phyloP scores from a whole-genome alignment of 352 stramenopile genomes.

The Blastocystis sp. region DNA sequence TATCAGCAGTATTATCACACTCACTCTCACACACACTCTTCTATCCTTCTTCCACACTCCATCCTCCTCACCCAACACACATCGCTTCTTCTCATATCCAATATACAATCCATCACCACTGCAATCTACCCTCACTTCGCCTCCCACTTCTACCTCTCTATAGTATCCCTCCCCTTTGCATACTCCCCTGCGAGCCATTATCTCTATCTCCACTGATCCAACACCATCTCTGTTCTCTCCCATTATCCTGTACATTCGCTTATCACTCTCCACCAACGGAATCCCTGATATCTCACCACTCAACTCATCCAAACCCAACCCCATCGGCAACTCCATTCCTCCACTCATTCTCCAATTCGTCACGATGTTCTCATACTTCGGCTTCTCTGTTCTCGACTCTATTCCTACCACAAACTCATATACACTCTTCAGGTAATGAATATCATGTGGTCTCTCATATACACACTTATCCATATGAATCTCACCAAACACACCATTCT shows the following conservation, averaged over 20 bases:
- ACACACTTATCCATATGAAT: neutral
- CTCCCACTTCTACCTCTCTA: neutral
- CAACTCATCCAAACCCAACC: neutral
- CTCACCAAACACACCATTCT: neutral
- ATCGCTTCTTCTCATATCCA: neutral
- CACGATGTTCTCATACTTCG: neutral
- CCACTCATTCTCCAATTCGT: neutral
- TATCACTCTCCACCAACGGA: neutral
- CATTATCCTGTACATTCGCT: neutral
- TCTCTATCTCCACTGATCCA: neutral
- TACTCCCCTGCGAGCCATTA: neutral
- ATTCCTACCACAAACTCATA: neutral
- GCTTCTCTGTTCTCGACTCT: neutral
- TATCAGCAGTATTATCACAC: neutral
- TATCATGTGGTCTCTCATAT: neutral
- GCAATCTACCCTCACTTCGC: neutral
- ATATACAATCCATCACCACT: neutral
- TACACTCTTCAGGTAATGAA: neutral
- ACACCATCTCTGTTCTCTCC: neutral
- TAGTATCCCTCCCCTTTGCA: neutral
- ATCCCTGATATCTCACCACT: neutral
- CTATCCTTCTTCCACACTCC: neutral
- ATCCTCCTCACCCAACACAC: neutral
- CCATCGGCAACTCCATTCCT: neutral
- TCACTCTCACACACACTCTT: neutral